Base-by-base conservation (phyloP, 345 rosid genomes). In the Gossypium longicalyx region DNA sequence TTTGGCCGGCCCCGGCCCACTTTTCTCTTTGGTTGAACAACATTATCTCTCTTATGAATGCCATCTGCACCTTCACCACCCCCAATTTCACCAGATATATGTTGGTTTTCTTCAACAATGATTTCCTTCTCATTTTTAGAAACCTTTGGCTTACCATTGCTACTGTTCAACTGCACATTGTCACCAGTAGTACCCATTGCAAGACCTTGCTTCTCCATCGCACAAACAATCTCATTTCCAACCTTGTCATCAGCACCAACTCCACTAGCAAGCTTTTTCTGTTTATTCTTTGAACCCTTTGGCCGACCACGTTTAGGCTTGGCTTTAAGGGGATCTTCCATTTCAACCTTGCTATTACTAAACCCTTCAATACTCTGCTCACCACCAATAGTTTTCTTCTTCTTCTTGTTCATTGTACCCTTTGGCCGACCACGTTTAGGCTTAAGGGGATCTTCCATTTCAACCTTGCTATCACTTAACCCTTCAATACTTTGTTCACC, bases 341-440 rank as follows among this genome's bases (percentile, higher is more conserved):
- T 20, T 45, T 66, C 45, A 44, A 44, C 52, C 70, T 20, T 44
- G 45, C 34, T 12, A 66, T 51, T 34, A 12, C 27, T 62, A 38
- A 57, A 8, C 45, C 17, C 65, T 47, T 59, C 41, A 57, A 3
- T 34, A 12, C 22, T 12, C 12, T 19, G 67, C 19, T 74, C 41
- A 70, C 17, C 41, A 53, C 43, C 57, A 65, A 41, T 11, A 66
- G 11, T 22, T 43, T 74, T 74, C 62, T n/a, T 51, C 70, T 74
- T 77, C 12, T 65, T 4, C 41, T 67, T 22, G 0, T 58, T 22
- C 65, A 47, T 80, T 23, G 66, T 60, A 19, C 77, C 80, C 58
- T 56, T 71, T 17, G 76, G 82, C 57, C 76, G 44, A 12, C 76
- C 78, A 49, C 7, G 78, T 68, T 67, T 72, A 22, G 51, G 8